Percentiles rank a stretch among this genome's conserved stretches.
Conservation (phyloP, 2,329 filamentous ascomycete genomes). For the Clonostachys rosea region DNA sequence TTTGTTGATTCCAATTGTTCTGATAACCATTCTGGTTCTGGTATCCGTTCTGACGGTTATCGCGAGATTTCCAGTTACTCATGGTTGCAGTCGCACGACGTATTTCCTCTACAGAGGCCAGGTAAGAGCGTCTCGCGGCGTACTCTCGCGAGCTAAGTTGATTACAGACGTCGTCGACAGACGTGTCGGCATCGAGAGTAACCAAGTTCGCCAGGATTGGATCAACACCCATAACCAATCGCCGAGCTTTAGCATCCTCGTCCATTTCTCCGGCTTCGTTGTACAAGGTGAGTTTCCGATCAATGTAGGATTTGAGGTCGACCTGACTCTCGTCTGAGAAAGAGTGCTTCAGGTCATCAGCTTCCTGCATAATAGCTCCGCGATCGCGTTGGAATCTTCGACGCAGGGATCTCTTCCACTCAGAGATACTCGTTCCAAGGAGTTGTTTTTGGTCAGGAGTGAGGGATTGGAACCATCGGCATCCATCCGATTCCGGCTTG, state of each 20-base stretch:
- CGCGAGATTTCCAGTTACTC: neutral
- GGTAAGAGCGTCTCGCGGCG: neutral
- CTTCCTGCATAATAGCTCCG: neutral
- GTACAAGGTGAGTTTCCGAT: neutral
- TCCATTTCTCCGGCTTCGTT: neutral
- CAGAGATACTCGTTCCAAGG: too few relatives aligned
- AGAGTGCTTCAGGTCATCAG: neutral
- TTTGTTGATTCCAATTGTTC: neutral
- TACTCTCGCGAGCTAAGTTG: neutral
- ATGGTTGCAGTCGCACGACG: neutral
- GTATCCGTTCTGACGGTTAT: neutral
- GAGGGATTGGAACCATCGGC: neutral
- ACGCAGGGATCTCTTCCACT: too few relatives aligned
- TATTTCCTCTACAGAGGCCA: neutral
- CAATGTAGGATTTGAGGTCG: neutral
- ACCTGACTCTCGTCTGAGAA: neutral
- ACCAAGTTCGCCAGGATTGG: neutral
- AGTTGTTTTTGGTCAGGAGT: neutral
- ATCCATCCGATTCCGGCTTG: neutral
- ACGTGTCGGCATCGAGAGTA: neutral
- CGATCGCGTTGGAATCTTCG: neutral
- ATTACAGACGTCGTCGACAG: neutral
- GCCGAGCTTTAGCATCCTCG: neutral
- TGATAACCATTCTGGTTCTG: neutral
- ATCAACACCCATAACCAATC: neutral